These are phyloP conservation scores for Macrolepiota albuminosa DNA, from an alignment of 768 basidiomycete species.

Conservation along the genomic window DNA sequence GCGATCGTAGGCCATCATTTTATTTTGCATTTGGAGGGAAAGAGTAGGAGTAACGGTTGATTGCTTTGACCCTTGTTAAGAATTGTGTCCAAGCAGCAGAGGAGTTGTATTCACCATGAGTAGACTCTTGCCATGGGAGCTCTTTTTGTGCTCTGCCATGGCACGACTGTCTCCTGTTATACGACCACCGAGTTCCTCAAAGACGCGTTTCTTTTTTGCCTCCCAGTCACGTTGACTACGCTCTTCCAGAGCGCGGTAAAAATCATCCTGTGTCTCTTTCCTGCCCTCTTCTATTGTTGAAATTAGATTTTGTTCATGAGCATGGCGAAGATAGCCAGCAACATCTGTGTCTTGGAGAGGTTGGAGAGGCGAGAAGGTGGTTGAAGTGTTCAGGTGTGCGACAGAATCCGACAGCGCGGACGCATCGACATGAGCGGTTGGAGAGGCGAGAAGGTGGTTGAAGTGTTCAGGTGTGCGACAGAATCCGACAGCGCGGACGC, in stretches of 20 bases:
- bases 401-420: slow-evolving; percentile 83
- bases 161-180: slow-evolving; percentile 50
- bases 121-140: slow-evolving; percentile 50
- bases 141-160: slow-evolving; percentile 57
- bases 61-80: slow-evolving; percentile 14
- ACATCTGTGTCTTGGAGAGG: slow-evolving; percentile 94
- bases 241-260: slow-evolving; percentile 76
- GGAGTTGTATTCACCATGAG: slow-evolving; percentile 39
- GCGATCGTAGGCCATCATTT: slow-evolving; percentile 95
- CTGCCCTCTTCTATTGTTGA: slow-evolving; percentile 90
- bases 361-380: slow-evolving; percentile 86
- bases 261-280: slow-evolving; percentile 78
- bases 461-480: slow-evolving; percentile 78
- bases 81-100: not conserved
- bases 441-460: slow-evolving; percentile 82
- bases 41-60: slow-evolving; percentile 45
- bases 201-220: slow-evolving; percentile 81
- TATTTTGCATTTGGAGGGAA: slow-evolving; percentile 79
- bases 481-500: slow-evolving; percentile 80
- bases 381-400: slow-evolving; percentile 72
- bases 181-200: slow-evolving; percentile 82
- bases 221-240: slow-evolving; percentile 83
- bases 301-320: slow-evolving; percentile 91
- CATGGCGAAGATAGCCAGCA: slow-evolving; percentile 89
- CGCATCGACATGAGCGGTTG: slow-evolving; percentile 93